Evolutionary conservation across 495 filamentous ascomycete genomes (phyloP).

Genomic region (Penicillium odoratum): DNA sequence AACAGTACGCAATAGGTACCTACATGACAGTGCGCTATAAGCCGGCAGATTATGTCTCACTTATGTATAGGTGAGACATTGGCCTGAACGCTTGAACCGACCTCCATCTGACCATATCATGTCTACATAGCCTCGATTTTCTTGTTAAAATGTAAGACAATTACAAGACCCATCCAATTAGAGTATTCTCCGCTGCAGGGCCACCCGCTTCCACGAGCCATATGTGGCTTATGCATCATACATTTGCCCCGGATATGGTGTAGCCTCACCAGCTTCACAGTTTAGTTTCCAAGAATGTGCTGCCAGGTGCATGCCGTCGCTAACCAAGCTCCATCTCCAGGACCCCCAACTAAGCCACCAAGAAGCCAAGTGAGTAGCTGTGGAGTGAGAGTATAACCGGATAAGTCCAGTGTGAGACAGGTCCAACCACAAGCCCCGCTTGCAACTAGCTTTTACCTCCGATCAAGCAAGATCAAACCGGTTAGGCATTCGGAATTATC

Average conservation of each 20-base stretch:
- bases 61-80: constrained; percentile 9
- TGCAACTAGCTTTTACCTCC: background rate
- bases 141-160: constrained; percentile 4
- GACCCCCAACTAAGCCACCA: background rate
- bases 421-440: background rate
- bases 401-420: background rate
- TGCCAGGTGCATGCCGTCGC: background rate
- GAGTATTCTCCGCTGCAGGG: background rate
- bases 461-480: background rate
- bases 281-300: background rate
- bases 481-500: background rate
- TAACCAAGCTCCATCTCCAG: background rate
- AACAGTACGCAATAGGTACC: constrained; percentile 1
- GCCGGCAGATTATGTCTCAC: background rate
- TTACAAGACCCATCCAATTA: constrained; percentile 4
- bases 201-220: constrained; percentile 4
- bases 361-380: background rate
- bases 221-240: constrained; percentile 2
- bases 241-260: background rate
- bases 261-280: background rate
- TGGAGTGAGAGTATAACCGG: background rate
- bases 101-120: background rate
- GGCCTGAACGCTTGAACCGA: background rate
- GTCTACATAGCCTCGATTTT: background rate
- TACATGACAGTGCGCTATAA: background rate